Conservation (phyloP, 306 rosid species). For the Argentina anserina region DNA sequence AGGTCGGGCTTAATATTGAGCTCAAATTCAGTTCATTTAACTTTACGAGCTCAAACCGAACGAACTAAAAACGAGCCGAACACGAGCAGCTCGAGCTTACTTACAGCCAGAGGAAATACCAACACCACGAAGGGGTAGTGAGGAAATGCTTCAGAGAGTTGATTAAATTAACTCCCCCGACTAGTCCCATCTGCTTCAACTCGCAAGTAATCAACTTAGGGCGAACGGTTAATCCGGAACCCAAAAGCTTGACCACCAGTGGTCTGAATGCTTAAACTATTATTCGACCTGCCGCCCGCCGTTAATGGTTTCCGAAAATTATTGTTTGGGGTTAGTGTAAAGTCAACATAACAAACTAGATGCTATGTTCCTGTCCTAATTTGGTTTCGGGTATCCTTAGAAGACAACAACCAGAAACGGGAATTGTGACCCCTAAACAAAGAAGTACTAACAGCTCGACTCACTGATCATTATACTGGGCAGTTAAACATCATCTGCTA, state of each 20-base stretch:
- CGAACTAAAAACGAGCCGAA: no score
- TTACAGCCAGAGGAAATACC: no score
- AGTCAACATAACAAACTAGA: neutral
- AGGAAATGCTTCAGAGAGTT: neutral
- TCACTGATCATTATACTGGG: neutral
- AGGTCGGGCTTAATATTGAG: no score
- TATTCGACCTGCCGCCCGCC: no score
- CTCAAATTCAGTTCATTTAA: no score
- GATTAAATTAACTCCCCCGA: neutral
- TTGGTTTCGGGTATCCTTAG: neutral
- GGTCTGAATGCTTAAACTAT: no score
- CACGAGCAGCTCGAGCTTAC: no score
- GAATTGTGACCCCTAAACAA: neutral
- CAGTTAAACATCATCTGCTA: neutral
- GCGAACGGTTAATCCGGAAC: neutral
- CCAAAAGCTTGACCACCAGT: neutral
- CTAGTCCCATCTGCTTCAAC: neutral
- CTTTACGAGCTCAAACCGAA: no score
- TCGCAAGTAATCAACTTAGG: neutral
- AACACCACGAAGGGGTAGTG: no score
- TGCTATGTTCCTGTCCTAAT: neutral
- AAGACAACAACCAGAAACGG: neutral
- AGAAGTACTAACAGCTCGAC: neutral
- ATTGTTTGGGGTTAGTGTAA: neutral
- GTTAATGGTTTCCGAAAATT: neutral